phyloP scores from a whole-genome alignment of 352 stramenopile genomes.

The Globisporangium nagaii region DNA sequence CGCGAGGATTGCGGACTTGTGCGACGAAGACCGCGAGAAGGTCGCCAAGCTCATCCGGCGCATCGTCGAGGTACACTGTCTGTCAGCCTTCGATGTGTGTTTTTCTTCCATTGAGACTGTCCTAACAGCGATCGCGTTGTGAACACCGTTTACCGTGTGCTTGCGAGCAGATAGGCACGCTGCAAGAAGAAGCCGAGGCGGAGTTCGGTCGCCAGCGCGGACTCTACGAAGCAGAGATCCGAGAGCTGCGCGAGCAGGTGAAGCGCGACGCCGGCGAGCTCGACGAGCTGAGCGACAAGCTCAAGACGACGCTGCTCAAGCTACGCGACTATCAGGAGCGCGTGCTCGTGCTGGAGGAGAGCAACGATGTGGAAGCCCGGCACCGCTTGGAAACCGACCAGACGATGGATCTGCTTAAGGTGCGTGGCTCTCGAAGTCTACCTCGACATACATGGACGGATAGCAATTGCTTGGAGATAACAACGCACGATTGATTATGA shows the following conservation, averaged over 20 bases:
- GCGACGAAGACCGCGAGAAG: conserved; percentile 72
- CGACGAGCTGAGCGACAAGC: conserved; percentile 40
- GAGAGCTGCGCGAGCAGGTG: conserved; percentile 36
- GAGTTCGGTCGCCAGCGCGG: conserved; percentile 36
- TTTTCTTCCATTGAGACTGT: no score
- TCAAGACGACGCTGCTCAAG: conserved; percentile 34
- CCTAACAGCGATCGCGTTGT: no score
- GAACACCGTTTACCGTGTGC: no score
- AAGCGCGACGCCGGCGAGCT: conserved; percentile 42
- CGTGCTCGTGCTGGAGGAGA: conserved; percentile 55
- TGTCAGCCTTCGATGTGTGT: no score
- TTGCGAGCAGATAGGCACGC: conserved; percentile 23
- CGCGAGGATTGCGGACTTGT: conserved; percentile 64
- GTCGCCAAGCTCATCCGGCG: conserved; percentile 70
- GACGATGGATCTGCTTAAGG: conserved; percentile 63
- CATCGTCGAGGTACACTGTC: conserved; percentile 71
- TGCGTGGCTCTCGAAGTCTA: neutral
- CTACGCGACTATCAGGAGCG: conserved; percentile 50
- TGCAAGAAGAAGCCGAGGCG: conserved; percentile 53
- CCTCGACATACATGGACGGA: no score
- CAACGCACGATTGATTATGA: neutral
- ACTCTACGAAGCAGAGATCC: conserved; percentile 41
- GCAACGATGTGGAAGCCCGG: conserved; percentile 45
- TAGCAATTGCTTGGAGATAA: conserved; percentile 3
- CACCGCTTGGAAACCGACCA: conserved; percentile 50